phyloP scores from a whole-genome alignment of 176 grass and related monocot species.

The Bonia amplexicaulis region DNA sequence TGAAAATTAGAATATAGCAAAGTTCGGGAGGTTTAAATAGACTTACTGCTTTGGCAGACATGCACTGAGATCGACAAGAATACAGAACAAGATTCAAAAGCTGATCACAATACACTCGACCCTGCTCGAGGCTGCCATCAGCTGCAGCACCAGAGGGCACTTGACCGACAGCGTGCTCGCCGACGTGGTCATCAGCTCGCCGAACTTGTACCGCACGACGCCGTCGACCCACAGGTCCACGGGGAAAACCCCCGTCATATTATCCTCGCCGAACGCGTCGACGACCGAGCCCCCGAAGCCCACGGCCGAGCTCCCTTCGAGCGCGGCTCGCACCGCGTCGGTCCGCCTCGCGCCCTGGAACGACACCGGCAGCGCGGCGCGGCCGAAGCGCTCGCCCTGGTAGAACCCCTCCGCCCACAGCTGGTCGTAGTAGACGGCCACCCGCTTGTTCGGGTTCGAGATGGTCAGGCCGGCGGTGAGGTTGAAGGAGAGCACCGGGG shows the following conservation, averaged over 20 bases:
- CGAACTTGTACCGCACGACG: slow-evolving; percentile 25
- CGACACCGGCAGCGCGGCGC: slow-evolving; percentile 10
- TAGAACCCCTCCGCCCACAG: slow-evolving; percentile 44
- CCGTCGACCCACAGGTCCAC: slow-evolving; percentile 37
- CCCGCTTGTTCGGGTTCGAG: slow-evolving; percentile 47
- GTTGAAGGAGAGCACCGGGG: slow-evolving; percentile 29
- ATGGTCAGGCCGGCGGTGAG: slow-evolving; percentile 35
- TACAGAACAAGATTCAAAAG: background rate
- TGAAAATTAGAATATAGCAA: no score
- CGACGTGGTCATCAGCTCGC: slow-evolving; percentile 18
- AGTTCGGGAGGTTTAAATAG: no score
- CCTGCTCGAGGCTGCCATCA: background rate
- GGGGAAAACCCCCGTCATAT: background rate
- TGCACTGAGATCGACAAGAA: background rate
- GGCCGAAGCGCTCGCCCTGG: slow-evolving; percentile 30
- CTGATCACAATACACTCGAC: slow-evolving; percentile 23
- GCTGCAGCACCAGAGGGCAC: slow-evolving; percentile 34
- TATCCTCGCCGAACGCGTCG: background rate
- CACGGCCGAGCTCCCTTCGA: slow-evolving; percentile 4
- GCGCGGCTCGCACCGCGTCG: slow-evolving; percentile 11
- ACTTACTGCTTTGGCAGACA: no score
- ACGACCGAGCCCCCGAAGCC: background rate
- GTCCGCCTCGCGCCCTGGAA: slow-evolving; percentile 16
- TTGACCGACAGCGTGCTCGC: slow-evolving; percentile 18
- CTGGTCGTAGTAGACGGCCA: slow-evolving; percentile 68